A percentile compares a stretch with the other conserved stretches of the same genome.
Conservation (phyloP, 306 rosid species). For the Acacia acuminata region DNA sequence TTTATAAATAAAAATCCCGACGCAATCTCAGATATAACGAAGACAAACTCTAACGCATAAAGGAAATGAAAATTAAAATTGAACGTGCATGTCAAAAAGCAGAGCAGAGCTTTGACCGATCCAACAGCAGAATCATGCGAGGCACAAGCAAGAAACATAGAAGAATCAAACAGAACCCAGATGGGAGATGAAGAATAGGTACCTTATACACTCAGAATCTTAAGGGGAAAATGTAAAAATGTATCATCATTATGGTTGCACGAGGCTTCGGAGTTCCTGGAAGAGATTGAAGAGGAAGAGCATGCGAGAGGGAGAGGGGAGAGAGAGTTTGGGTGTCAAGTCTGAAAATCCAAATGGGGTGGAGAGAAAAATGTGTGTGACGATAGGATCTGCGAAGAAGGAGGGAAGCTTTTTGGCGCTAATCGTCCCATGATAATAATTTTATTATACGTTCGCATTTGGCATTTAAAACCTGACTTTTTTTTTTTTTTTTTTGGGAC, state of each 20-base stretch:
- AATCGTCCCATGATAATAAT: neutral
- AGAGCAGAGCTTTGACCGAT: conserved; percentile 25
- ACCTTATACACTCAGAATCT: conserved; percentile 48
- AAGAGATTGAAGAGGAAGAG: neutral
- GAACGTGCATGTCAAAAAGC: conserved; percentile 29
- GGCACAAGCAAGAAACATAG: neutral
- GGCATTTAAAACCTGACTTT: neutral
- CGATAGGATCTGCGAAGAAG: conserved; percentile 72
- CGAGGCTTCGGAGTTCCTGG: neutral
- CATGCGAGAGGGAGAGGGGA: conserved; percentile 20
- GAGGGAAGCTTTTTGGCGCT: conserved; percentile 30
- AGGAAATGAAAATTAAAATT: neutral
- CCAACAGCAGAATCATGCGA: conserved; percentile 22
- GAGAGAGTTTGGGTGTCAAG: neutral
- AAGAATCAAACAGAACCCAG: conserved; percentile 26
- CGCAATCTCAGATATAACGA: neutral
- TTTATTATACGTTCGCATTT: neutral
- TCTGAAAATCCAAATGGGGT: conserved; percentile 33
- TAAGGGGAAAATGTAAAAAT: conserved; percentile 29
- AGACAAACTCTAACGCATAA: conserved; percentile 16
- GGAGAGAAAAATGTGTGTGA: conserved; percentile 68
- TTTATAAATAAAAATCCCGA: neutral
- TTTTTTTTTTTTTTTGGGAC: too few relatives aligned
- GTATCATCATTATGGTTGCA: conserved; percentile 26
- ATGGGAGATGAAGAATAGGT: conserved; percentile 23